A percentile compares a stretch with the other conserved stretches of the same genome.
phyloP scores from a whole-genome alignment of 345 rosid genomes.

The Iberis pinnata region DNA sequence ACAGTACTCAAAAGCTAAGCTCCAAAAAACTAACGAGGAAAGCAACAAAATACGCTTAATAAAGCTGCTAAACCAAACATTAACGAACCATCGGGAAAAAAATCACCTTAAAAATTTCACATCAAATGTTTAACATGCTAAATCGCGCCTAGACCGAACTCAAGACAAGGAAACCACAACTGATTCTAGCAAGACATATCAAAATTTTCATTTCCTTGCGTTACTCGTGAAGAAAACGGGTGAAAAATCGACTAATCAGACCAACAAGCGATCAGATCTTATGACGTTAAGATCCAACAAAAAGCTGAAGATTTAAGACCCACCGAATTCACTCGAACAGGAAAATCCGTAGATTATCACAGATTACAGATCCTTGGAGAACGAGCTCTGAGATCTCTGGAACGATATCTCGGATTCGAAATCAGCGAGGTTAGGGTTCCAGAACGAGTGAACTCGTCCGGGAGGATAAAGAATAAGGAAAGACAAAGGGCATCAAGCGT shows the following conservation, averaged over 20 bases:
- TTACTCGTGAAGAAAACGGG: neutral
- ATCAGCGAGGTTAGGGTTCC: slow-evolving; percentile 30
- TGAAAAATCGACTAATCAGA: neutral
- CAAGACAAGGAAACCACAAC: neutral
- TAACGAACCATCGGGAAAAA: neutral
- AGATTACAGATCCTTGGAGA: slow-evolving; percentile 10
- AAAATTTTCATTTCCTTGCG: neutral
- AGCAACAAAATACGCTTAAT: neutral
- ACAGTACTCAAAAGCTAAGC: slow-evolving; percentile 15
- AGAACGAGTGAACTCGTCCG: slow-evolving; percentile 9
- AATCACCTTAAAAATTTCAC: neutral
- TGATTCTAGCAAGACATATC: slow-evolving; percentile 1
- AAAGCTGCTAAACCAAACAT: neutral
- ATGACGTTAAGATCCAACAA: neutral
- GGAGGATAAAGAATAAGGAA: slow-evolving; percentile 17
- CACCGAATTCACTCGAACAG: slow-evolving; percentile 6
- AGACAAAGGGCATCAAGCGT: slow-evolving; percentile 3
- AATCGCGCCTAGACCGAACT: slow-evolving; percentile 6
- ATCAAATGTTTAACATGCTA: neutral
- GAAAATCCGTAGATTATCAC: neutral
- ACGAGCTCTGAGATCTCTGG: slow-evolving; percentile 18
- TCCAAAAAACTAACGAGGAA: too few relatives aligned
- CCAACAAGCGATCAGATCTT: slow-evolving; percentile 18
- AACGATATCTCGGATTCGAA: neutral
- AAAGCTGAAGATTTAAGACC: slow-evolving; percentile 6